A percentile compares a stretch with the other conserved stretches of the same genome.
phyloP scores from a whole-genome alignment of 1,284 basidiomycete genomes.

The Exobasidium cylindrosporum region DNA sequence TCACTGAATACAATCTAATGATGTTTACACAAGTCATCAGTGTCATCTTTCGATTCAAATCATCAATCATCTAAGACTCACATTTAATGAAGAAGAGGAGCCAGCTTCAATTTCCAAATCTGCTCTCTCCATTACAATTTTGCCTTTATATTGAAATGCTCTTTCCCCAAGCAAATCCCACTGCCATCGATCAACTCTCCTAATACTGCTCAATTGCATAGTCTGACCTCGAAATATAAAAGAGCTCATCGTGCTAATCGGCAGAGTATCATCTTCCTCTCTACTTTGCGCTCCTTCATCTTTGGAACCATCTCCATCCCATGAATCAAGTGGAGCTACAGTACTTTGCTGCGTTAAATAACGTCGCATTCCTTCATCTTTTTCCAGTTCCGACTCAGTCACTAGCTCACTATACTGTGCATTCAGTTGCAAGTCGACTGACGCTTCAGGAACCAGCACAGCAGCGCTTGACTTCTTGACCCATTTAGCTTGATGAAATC shows the following conservation, averaged over 20 bases:
- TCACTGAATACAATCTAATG: too few species aligned
- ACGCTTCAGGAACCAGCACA: slow-evolving; percentile 6
- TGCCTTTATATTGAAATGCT: background rate
- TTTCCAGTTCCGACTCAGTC: background rate
- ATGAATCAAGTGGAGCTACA: background rate
- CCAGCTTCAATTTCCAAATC: background rate
- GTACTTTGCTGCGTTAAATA: background rate
- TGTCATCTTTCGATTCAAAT: too few species aligned
- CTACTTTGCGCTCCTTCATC: background rate
- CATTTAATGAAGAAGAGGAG: background rate
- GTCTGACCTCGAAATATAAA: background rate
- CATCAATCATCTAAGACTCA: too few species aligned
- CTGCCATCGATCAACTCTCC: background rate
- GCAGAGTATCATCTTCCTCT: background rate
- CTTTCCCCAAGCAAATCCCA: background rate
- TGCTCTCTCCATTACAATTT: background rate
- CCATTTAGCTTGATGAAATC: background rate
- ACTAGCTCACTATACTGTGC: too few species aligned
- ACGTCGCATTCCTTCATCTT: background rate
- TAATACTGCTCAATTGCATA: background rate
- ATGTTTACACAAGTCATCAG: too few species aligned
- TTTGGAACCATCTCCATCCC: too few species aligned
- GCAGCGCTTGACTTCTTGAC: background rate
- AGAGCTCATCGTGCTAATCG: background rate
- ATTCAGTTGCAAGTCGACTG: background rate